Evolutionary conservation across 192 early-diverging fungal genomes (phyloP).

Genomic region (Backusella mclennaniae): DNA sequence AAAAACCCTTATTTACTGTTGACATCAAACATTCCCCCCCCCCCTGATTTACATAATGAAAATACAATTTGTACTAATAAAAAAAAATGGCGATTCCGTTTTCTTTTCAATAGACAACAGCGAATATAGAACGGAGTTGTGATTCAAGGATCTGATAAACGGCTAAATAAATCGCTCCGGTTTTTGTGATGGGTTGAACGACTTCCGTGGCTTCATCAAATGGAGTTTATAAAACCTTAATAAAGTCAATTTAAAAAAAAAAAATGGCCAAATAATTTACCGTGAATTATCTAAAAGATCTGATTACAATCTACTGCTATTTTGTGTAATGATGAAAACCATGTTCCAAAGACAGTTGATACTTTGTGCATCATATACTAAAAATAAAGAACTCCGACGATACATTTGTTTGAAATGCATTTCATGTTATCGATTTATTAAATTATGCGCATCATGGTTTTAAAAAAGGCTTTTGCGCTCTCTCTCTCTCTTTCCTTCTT

Average conservation of each 20-base stretch:
- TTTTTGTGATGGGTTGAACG: neutral
- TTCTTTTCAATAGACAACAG: neutral
- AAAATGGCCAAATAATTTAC: neutral
- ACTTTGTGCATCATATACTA: neutral
- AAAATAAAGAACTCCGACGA: neutral
- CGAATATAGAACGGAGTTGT: neutral
- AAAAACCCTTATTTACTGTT: neutral
- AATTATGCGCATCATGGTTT: slow-evolving; percentile 31
- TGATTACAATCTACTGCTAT: neutral
- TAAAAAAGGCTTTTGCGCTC: slow-evolving; percentile 37
- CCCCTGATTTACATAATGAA: neutral
- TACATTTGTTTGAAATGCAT: neutral
- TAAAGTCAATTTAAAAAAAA: neutral
- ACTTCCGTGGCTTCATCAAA: neutral
- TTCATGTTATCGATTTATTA: too few species aligned
- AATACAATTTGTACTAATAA: neutral
- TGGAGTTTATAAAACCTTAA: neutral
- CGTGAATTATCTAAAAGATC: neutral
- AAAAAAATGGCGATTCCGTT: neutral
- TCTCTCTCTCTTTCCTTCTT: too few species aligned
- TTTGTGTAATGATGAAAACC: neutral
- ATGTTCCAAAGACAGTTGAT: neutral
- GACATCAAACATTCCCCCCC: neutral
- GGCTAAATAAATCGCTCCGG: neutral
- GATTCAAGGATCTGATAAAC: neutral